Evolutionary conservation across 768 basidiomycete genomes (phyloP), one percentile per base, ranked within the genome.

Genomic region (Suillus tomentosus): DNA sequence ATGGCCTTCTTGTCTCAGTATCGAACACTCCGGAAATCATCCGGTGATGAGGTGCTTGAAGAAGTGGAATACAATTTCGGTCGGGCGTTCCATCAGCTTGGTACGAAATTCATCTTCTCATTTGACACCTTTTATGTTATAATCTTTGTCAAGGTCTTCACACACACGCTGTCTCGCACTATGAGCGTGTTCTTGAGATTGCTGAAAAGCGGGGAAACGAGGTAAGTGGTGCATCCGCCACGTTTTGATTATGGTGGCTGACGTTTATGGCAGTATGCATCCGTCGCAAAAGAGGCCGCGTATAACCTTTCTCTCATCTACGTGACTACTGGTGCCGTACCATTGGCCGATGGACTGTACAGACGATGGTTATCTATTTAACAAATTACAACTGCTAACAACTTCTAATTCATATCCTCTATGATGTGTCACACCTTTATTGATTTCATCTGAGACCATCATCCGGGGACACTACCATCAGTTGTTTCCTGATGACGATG

Each of bases 31-130:
- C 82, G 90, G 15, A 80, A 79, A 50, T 76, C 68, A 2, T 78
- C 79, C 56, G 73, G 75, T 3, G 74, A 79, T 3, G 80, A 67
- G 3, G 61, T 79, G 3, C 68, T 83, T 27, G 84, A 87, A 36
- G 96, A 99, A 74, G 89, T 96, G 4, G 94, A 99, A 64, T 98
- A 85, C 74, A 99, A 99, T 74, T 92, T 96, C 71, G 96, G 90
- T 0, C 82, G 96, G 54, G 86, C 88, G 1, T 99, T 97, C 73
- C 96, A 99, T 72, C 92, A 95, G 64, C 80, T 97, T n/a, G 92
- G 95, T 94, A 65, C 62, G 84, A 69, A 14, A 1, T 42, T 11
- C 54, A 14, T 31, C 11, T 37, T 58, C 27, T 60, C 45, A 42
- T 17, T 40, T 9, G 27, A 47, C 22, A 22, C 40, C 19, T 54